These are phyloP conservation scores for Pseudohalonectria lignicola DNA, from an alignment of 2,329 filamentous ascomycete species.

Conservation along the genomic window DNA sequence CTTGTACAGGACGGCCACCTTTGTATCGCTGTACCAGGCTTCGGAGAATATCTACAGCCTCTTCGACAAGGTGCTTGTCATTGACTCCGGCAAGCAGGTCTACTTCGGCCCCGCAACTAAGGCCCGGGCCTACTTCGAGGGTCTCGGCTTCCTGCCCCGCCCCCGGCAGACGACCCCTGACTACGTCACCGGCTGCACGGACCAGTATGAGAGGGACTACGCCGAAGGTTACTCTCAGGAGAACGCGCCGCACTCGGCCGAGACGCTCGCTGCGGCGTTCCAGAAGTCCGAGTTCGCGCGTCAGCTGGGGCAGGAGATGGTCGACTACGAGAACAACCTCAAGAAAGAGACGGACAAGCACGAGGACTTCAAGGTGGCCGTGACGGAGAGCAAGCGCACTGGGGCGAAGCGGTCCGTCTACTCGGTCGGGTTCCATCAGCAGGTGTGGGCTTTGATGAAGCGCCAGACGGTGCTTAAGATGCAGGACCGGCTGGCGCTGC, in stretches of 20 bases:
- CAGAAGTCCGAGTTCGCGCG: constrained; percentile 48
- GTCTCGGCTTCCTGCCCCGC: constrained; percentile 62
- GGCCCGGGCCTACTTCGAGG: constrained; percentile 65
- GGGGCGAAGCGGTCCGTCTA: constrained; percentile 70
- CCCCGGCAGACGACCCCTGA: constrained; percentile 73
- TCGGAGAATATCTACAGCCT: constrained; percentile 70
- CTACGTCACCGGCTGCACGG: constrained; percentile 72
- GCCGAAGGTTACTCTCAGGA: constrained; percentile 51
- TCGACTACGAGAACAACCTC: constrained; percentile 53
- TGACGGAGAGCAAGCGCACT: constrained; percentile 68
- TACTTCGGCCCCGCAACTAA: constrained; percentile 61
- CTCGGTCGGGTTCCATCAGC: constrained; percentile 70
- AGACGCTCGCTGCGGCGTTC: constrained; percentile 60
- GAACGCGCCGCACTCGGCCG: constrained; percentile 58
- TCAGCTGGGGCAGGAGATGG: constrained; percentile 54
- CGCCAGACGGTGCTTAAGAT: constrained; percentile 79
- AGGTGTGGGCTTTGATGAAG: constrained; percentile 74
- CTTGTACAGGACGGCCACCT: constrained; percentile 73
- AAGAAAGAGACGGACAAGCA: constrained; percentile 54
- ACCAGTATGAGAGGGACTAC: constrained; percentile 74
- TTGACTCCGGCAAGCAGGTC: constrained; percentile 64
- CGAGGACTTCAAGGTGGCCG: constrained; percentile 66
- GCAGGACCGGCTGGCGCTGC: constrained; percentile 71
- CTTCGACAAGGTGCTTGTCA: constrained; percentile 78
- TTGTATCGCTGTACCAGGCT: constrained; percentile 78